These are phyloP conservation scores for Hanseniaspora thailandica DNA, from an alignment of 805 yeast species.

Conservation along the genomic window DNA sequence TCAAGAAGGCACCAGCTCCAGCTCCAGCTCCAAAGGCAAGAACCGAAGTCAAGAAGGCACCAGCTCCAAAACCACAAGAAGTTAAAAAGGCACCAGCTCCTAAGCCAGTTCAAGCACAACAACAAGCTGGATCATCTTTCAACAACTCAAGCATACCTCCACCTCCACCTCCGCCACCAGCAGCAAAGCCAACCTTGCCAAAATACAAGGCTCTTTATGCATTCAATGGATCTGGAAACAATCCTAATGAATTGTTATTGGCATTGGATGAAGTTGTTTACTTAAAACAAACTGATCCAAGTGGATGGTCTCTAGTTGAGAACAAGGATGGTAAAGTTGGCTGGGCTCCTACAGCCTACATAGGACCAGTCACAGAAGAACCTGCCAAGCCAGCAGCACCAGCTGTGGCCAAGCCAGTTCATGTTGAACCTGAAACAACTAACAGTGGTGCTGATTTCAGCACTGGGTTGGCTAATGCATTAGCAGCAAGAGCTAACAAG, in stretches of 20 bases:
- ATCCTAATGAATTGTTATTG: slow-evolving; percentile 66
- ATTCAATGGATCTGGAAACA: slow-evolving; percentile 70
- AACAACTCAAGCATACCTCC: slow-evolving; percentile 34
- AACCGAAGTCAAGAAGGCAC: slow-evolving; percentile 13
- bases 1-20: slow-evolving; percentile 40
- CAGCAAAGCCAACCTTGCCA: slow-evolving; percentile 54
- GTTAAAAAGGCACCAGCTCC: slow-evolving; percentile 22
- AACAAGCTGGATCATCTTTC: slow-evolving; percentile 20
- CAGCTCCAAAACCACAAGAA: slow-evolving; percentile 18
- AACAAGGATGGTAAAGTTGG: slow-evolving; percentile 73
- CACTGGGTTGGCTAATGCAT: slow-evolving; percentile 81
- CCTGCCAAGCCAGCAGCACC: slow-evolving; percentile 31
- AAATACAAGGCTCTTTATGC: slow-evolving; percentile 78
- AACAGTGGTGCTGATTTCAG: slow-evolving; percentile 37
- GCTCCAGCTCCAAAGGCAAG: slow-evolving; percentile 31
- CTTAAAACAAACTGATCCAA: slow-evolving; percentile 59
- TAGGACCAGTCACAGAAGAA: slow-evolving; percentile 42
- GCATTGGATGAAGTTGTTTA: slow-evolving; percentile 64
- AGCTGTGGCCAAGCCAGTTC: slow-evolving; percentile 25
- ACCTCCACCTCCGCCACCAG: slow-evolving; percentile 65
- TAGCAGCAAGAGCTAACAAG: slow-evolving; percentile 64
- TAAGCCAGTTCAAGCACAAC: slow-evolving; percentile 21
- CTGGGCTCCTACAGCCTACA: slow-evolving; percentile 95
- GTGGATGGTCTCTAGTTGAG: slow-evolving; percentile 92
- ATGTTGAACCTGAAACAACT: slow-evolving; percentile 17